Evolutionary conservation across 352 stramenopile species (phyloP), one percentile per base, ranked within the genome.

Genomic region (Globisporangium emineosum): DNA sequence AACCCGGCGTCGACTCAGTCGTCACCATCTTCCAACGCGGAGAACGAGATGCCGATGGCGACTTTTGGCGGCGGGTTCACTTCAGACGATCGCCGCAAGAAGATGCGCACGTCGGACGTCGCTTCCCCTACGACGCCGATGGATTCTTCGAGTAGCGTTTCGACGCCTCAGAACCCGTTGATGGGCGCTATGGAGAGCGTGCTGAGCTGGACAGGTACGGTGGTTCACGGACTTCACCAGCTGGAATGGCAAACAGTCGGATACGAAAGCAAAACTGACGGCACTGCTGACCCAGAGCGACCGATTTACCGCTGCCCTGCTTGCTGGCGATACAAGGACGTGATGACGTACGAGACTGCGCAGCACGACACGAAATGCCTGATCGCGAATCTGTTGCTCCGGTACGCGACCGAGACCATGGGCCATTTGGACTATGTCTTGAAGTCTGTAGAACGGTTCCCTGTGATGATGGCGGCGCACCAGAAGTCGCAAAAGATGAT

Each of bases 341-440:
- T 86, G 51, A 90, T 94, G 80, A 93, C 86, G 13, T 92, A 89
- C 57, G 83, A 94, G 23, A 89, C 80, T 21, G 83, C 85, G 7
- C 82, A 93, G 42, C 86, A 94, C 67, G 86, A 94, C 57, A 84
- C 77, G 25, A 93, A 93, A 73, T 94, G 86, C 42, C 50, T 93
- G 53, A 93, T 94, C 37, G 86, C 86, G 8, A 94, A 94, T 66
- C 65, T 94, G 15, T 60, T 94, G 56, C 73, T 94, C 32, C 88
- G 79, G 25, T 94, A 94, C 62, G 82, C 82, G 21, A 92, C 86
- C 8, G 81, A 91, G 47, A 94, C 86, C 0, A 88, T 91, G 69
- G 72, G 78, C 3, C 81, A 92, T 42, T 69, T 92, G 21, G 81
- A 94, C 58, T 89, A 83, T 27, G 73, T 94, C 37, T 76, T 94